These are phyloP conservation scores for Melanomma pulvis-pyrius DNA, from an alignment of 495 filamentous ascomycete genomes.

Conservation along the genomic window DNA sequence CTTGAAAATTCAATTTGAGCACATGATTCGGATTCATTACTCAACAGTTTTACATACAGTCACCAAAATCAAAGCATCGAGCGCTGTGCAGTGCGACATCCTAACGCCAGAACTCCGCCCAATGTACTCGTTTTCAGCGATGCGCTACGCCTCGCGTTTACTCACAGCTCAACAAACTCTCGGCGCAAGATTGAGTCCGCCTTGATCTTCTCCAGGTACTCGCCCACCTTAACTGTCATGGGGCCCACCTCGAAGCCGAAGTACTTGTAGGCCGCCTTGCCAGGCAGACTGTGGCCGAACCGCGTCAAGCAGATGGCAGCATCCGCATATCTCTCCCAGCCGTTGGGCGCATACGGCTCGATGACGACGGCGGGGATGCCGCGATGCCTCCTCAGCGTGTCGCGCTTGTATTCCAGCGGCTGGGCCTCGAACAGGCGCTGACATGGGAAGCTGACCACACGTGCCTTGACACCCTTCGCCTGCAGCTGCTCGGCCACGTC, in stretches of 20 bases:
- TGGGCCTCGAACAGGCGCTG: slow-evolving; percentile 58
- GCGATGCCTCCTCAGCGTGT: slow-evolving; percentile 44
- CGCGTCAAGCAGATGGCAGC: slow-evolving; percentile 53
- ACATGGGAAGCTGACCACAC: slow-evolving; percentile 60
- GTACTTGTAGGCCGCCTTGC: slow-evolving; percentile 55
- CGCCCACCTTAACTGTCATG: slow-evolving; percentile 50
- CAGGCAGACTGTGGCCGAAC: slow-evolving; percentile 57
- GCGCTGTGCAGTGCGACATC: too few species aligned
- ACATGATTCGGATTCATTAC: too few species aligned
- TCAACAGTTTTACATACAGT: too few species aligned
- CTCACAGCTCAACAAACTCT: slow-evolving; percentile 13
- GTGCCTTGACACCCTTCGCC: slow-evolving; percentile 47
- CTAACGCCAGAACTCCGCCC: background rate
- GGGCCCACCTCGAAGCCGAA: slow-evolving; percentile 56
- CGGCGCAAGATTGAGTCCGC: slow-evolving; percentile 4
- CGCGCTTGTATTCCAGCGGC: slow-evolving; percentile 52
- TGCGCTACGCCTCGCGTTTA: background rate
- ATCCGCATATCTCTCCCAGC: slow-evolving; percentile 64
- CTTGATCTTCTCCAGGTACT: slow-evolving; percentile 48
- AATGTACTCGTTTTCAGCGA: background rate
- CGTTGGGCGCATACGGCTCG: slow-evolving; percentile 58
- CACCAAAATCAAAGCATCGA: too few species aligned
- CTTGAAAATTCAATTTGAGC: too few species aligned
- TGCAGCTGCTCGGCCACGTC: slow-evolving; percentile 44
- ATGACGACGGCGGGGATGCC: slow-evolving; percentile 55